Evolutionary conservation across 768 basidiomycete genomes (phyloP).

Genomic region (Rhizopogon roseolus): DNA sequence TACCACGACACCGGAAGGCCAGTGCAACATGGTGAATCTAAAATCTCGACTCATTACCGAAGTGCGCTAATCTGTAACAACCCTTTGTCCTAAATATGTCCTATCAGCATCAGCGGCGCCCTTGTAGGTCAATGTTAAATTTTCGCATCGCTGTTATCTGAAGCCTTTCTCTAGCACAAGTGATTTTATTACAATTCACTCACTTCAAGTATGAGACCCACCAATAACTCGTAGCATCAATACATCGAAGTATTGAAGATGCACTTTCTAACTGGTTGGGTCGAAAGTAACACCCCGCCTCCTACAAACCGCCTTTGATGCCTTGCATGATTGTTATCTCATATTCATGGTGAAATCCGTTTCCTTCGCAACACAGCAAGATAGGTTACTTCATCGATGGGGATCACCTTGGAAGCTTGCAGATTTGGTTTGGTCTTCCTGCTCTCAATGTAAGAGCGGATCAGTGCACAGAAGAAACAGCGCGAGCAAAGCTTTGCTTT

Average conservation of each 20-base stretch:
- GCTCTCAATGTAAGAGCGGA: neutral
- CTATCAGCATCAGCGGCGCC: neutral
- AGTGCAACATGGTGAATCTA: neutral
- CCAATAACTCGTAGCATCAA: neutral
- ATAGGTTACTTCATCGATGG: neutral
- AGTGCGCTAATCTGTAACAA: neutral
- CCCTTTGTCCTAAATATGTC: neutral
- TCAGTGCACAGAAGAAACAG: neutral
- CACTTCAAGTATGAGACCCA: neutral
- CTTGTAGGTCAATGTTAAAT: neutral
- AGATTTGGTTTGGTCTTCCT: neutral
- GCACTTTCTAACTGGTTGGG: neutral
- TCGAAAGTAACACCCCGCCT: neutral
- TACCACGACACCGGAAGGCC: neutral
- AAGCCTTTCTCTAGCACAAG: neutral
- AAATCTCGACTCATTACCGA: neutral
- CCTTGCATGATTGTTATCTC: neutral
- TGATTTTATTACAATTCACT: neutral
- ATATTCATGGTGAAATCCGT: neutral
- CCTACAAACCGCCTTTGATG: neutral
- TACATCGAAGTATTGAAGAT: neutral
- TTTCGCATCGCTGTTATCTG: neutral
- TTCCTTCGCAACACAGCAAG: neutral
- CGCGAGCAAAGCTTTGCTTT: neutral
- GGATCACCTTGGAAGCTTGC: neutral